phyloP scores from a whole-genome alignment of 148 eudicot genomes.

The Rheum nobile region DNA sequence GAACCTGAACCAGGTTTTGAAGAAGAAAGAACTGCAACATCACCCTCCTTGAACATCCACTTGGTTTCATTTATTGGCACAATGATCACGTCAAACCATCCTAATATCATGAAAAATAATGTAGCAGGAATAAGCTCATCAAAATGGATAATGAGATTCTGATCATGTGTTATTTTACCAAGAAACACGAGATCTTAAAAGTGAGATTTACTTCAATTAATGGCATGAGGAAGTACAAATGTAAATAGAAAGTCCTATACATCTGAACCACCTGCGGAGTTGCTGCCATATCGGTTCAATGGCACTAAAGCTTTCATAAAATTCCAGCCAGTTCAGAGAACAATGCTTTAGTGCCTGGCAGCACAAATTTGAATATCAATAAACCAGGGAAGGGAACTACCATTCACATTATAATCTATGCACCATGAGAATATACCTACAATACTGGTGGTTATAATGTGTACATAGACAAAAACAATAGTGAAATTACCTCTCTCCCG shows the following conservation, averaged over 20 bases:
- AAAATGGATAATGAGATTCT: not conserved
- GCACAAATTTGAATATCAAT: slow-evolving; percentile 9
- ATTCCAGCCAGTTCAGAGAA: slow-evolving; percentile 9
- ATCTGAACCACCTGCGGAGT: slow-evolving; percentile 7
- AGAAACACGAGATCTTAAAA: not conserved
- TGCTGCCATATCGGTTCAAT: slow-evolving; percentile 8
- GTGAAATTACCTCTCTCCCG: slow-evolving; percentile 76
- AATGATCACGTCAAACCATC: slow-evolving; percentile 87
- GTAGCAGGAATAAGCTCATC: not conserved
- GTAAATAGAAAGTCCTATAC: slow-evolving; percentile 5
- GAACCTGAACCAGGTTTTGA: slow-evolving; percentile 88
- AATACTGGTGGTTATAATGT: not conserved
- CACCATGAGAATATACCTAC: not conserved
- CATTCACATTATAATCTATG: not conserved
- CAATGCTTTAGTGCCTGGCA: slow-evolving; percentile 9
- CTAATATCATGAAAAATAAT: slow-evolving; percentile 21
- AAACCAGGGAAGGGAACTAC: not conserved
- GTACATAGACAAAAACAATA: slow-evolving; percentile 9
- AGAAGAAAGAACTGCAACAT: slow-evolving; percentile 93
- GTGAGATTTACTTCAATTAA: not conserved
- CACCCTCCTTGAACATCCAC: slow-evolving; percentile 93
- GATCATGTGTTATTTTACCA: not conserved
- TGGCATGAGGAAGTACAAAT: slow-evolving; percentile 1
- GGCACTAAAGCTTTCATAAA: slow-evolving; percentile 14
- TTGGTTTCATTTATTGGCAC: slow-evolving; percentile 59